Conservation (phyloP, 768 basidiomycete genomes). For the Boletus sp. region DNA sequence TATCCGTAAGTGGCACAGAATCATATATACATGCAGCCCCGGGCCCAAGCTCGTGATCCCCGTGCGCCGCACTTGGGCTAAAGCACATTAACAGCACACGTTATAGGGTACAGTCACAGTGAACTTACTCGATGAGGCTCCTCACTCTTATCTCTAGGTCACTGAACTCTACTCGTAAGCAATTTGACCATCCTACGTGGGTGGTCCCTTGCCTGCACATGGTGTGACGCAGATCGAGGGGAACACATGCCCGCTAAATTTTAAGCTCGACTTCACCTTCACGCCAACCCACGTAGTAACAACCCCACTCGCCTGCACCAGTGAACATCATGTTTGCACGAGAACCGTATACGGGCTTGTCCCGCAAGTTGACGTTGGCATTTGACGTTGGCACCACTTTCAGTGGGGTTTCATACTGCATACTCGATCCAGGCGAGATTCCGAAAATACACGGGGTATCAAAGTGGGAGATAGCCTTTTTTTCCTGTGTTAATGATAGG, state of each 20-base stretch:
- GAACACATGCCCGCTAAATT: neutral
- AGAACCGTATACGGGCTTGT: conserved; percentile 32
- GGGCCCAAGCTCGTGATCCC: neutral
- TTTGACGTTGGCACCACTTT: conserved; percentile 34
- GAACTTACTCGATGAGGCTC: neutral
- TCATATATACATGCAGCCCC: neutral
- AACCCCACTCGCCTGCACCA: neutral
- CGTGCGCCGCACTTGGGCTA: neutral
- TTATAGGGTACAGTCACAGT: conserved; percentile 1
- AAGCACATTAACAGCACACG: neutral
- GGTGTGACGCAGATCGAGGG: neutral
- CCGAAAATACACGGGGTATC: conserved; percentile 22
- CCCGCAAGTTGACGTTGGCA: conserved; percentile 33
- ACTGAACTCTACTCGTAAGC: neutral
- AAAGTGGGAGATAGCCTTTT: conserved; percentile 7
- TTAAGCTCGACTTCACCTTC: neutral
- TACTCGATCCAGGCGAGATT: conserved; percentile 36
- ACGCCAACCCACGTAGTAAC: neutral
- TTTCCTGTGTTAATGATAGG: neutral
- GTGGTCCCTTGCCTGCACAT: neutral
- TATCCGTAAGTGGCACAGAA: neutral
- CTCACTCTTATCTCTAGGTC: neutral
- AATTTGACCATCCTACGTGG: neutral
- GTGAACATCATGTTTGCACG: conserved; percentile 23
- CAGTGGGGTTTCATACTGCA: conserved; percentile 36